Conservation (phyloP, 768 basidiomycete genomes). For the Suillus ampliporus region DNA sequence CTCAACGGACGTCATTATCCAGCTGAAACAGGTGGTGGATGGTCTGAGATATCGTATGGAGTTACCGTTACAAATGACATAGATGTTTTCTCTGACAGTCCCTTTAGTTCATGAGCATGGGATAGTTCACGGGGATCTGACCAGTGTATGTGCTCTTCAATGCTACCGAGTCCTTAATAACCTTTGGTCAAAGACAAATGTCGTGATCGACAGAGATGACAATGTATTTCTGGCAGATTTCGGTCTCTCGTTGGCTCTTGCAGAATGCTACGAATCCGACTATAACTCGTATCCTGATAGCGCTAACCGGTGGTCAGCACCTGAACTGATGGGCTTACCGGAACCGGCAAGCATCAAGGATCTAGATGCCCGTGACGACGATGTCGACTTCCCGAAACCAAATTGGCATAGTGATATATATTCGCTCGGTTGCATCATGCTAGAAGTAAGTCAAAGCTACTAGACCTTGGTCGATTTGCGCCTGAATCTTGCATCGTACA, state of each 20-base stretch:
- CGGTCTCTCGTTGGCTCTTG: background rate
- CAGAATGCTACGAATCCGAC: background rate
- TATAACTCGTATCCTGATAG: background rate
- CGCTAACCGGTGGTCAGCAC: conserved; percentile 3
- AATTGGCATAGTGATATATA: background rate
- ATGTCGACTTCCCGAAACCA: background rate
- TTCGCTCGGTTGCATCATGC: conserved; percentile 8
- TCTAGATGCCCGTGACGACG: no score
- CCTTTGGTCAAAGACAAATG: background rate
- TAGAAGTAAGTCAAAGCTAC: background rate
- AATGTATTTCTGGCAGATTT: conserved; percentile 6
- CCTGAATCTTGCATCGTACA: background rate
- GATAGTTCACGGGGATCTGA: background rate
- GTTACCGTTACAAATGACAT: no score
- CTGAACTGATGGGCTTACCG: background rate
- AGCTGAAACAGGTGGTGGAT: conserved; percentile 3
- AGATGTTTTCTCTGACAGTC: background rate
- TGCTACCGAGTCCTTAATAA: background rate
- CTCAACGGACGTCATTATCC: background rate
- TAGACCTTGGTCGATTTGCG: background rate
- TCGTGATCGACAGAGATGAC: background rate
- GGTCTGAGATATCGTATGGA: background rate
- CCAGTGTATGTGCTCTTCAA: background rate
- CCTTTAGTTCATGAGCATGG: background rate
- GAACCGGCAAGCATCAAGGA: background rate